Percentiles rank a stretch among this genome's conserved stretches.
Conservation (phyloP, 2,329 filamentous ascomycete genomes). For the Diaporthe caulivora region DNA sequence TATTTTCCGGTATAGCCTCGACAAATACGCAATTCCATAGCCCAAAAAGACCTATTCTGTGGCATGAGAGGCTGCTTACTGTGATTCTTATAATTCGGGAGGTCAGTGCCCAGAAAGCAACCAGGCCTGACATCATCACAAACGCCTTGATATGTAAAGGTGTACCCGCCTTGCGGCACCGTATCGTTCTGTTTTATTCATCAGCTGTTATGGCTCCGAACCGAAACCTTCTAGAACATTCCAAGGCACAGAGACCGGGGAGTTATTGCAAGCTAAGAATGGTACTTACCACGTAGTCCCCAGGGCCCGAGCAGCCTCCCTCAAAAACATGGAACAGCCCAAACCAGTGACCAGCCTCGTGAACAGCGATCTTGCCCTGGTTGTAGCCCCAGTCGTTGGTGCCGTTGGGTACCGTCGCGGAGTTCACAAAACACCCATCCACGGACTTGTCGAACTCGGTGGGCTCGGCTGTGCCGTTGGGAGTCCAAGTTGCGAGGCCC, state of each 20-base stretch:
- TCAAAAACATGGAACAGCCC: slow-evolving; percentile 59
- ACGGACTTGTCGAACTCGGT: slow-evolving; percentile 22
- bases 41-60: not conserved
- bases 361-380: slow-evolving; percentile 56
- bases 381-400: slow-evolving; percentile 43
- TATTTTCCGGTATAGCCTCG: no score
- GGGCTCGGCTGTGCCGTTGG: slow-evolving; percentile 8
- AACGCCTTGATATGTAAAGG: not conserved
- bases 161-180: not conserved
- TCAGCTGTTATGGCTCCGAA: no score
- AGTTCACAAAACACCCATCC: slow-evolving; percentile 10
- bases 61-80: not conserved
- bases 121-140: not conserved
- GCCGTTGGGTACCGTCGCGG: slow-evolving; percentile 1
- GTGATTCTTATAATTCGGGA: slow-evolving; percentile 12
- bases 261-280: no score
- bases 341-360: slow-evolving; percentile 61
- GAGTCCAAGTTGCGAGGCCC: not conserved
- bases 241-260: no score
- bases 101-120: slow-evolving; percentile 7
- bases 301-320: slow-evolving; percentile 50
- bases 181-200: slow-evolving; percentile 49
- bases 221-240: no score
- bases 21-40: no score
- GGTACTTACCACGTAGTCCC: slow-evolving; percentile 52